Base-by-base conservation (phyloP, 2,329 filamentous ascomycete species). In the Pseudogymnoascus sp. region DNA sequence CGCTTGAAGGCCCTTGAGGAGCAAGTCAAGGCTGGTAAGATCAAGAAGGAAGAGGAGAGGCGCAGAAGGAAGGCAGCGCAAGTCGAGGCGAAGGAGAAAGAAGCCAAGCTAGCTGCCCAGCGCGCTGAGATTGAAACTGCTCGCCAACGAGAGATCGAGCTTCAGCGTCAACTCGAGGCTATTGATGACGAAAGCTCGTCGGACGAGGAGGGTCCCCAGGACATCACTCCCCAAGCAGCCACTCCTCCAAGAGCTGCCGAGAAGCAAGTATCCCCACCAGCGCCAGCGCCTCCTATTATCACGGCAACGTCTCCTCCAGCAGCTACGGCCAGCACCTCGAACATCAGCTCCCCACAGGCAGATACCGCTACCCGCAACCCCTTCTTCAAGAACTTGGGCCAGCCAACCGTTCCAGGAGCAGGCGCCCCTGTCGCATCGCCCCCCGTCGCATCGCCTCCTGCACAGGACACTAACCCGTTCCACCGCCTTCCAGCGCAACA, bases 21-120 rank as follows among this genome's bases (percentile, higher is more conserved):
- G 73, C 92, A 97, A 75, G 92, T 97, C 61, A 88, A 87, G 66
- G 90, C 92, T 73, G 91, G 92, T 70, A 99, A 97, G 78, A 78
- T 97, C 61, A 93, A 91, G 80, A 97, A 96, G 76, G 90, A 95
- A 69, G 94, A 99, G 75, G 94, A 97, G 77, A 97, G 96, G 80
- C 90, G 88, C 66, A 88, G 84, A 70, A 94, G 92, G 79, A 92
- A 96, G 78, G 93, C 91, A 21, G 92, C 92, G 8, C 81, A 90
- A 71, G 89, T 89, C 60, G 91, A 94, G 69, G 85, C 92, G 6
- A 93, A 91, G 75, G 91, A 96, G 70, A 92, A 95, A 73, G 93
- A 97, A 74, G 81, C 86, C 62, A 88, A 89, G 73, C 80, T 97
- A 67, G 90, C 90, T 23, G 88, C 90, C 37, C 90, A 94, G 70